phyloP scores from a whole-genome alignment of 371 early-diverging fungal species.

The Apophysomyces trapeziformis region DNA sequence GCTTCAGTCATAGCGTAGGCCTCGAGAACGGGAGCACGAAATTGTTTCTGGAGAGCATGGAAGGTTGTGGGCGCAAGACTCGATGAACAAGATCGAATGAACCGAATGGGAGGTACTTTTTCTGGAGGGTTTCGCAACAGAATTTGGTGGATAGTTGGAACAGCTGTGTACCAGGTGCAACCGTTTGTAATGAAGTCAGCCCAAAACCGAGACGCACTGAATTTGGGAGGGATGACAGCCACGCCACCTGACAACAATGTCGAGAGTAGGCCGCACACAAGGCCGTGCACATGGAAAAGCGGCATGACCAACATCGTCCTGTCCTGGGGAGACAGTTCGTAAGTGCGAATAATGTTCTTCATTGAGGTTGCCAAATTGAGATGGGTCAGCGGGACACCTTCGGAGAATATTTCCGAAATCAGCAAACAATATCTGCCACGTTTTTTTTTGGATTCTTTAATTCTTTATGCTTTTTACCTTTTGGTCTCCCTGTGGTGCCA shows the following conservation, averaged over 20 bases:
- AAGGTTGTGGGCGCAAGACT: constrained; percentile 80
- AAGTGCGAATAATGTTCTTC: constrained; percentile 74
- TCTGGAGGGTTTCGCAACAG: constrained; percentile 62
- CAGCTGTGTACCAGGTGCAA: constrained; percentile 85
- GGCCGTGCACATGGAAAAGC: constrained; percentile 91
- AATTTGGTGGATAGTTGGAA: constrained; percentile 91
- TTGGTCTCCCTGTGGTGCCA: constrained; percentile 89
- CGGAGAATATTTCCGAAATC: constrained; percentile 14
- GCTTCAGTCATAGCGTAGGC: constrained; percentile 96
- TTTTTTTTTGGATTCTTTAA: constrained; percentile 1
- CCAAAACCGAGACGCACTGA: constrained; percentile 85
- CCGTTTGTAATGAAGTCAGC: constrained; percentile 61
- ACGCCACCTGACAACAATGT: constrained; percentile 79
- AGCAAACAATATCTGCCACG: constrained; percentile 2
- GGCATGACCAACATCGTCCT: constrained; percentile 86
- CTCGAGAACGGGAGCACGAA: constrained; percentile 83
- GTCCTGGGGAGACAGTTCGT: constrained; percentile 66
- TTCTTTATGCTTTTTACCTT: constrained; percentile 51
- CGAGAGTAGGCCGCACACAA: constrained; percentile 79
- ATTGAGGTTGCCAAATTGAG: constrained; percentile 75
- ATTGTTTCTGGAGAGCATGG: constrained; percentile 67
- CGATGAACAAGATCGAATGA: constrained; percentile 87
- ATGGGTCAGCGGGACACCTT: constrained; percentile 87
- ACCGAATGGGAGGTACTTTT: constrained; percentile 64
- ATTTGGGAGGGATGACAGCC: constrained; percentile 80